Conservation (phyloP, 139 green algal genomes). For the Klebsormidium nitens region DNA sequence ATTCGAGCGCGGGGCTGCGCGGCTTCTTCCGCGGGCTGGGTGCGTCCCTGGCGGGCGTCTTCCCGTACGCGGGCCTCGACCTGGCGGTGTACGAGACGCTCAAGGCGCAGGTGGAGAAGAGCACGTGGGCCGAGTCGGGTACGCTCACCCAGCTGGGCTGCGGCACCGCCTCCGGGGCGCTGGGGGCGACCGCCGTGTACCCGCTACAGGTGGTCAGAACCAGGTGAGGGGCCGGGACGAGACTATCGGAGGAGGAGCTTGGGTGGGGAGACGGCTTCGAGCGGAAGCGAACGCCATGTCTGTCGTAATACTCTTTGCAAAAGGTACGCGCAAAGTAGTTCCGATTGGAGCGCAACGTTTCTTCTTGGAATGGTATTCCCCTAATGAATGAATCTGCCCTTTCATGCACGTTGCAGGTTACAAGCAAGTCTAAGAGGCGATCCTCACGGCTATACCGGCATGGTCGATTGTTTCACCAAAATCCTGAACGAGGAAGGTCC, state of each 20-base stretch:
- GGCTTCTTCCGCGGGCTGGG: constrained; percentile 39
- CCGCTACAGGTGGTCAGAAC: constrained; percentile 24
- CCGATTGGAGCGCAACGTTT: background rate
- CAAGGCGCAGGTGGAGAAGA: constrained; percentile 75
- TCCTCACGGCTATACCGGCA: constrained; percentile 69
- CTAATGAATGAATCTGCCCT: background rate
- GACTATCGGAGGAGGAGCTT: constrained; percentile 89
- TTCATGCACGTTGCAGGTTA: constrained; percentile 5
- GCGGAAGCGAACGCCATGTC: constrained; percentile 17
- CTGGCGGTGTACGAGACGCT: constrained; percentile 94
- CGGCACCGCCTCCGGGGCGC: constrained; percentile 20
- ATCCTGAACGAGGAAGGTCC: constrained; percentile 81
- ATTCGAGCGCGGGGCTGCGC: constrained; percentile 6
- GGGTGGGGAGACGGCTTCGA: constrained; percentile 91
- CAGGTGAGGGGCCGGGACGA: constrained; percentile 52
- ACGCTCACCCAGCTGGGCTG: constrained; percentile 6
- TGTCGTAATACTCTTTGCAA: background rate
- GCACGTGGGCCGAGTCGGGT: constrained; percentile 57
- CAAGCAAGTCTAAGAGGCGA: background rate
- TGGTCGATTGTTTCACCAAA: constrained; percentile 88
- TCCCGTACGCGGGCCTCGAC: constrained; percentile 97
- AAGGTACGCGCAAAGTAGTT: background rate
- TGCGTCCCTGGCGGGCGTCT: constrained; percentile 71
- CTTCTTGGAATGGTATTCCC: background rate
- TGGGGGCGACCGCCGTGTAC: constrained; percentile 45